phyloP scores from a whole-genome alignment of 192 early-diverging fungal genomes.

The Umbelopsis isabellina region DNA sequence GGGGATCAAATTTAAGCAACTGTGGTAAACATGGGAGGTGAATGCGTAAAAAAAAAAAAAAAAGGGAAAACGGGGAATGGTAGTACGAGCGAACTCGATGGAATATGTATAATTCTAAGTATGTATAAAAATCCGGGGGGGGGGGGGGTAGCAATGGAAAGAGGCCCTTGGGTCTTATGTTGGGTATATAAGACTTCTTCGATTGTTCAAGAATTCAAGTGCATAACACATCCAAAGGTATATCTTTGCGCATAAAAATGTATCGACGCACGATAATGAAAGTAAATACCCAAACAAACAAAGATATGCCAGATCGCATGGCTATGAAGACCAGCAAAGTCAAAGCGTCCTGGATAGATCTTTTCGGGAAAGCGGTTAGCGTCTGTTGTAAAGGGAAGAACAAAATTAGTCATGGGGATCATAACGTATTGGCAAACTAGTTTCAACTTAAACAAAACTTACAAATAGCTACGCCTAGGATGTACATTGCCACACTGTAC shows the following conservation, averaged over 20 bases:
- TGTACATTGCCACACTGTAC: slow-evolving; percentile 55
- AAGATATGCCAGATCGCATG: slow-evolving; percentile 68
- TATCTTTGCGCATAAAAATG: slow-evolving; percentile 57
- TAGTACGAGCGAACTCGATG: no score
- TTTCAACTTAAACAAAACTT: slow-evolving; percentile 3
- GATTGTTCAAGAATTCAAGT: slow-evolving; percentile 41
- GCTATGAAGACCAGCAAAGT: slow-evolving; percentile 56
- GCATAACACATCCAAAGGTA: slow-evolving; percentile 48
- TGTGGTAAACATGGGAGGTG: no score
- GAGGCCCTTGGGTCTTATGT: neutral
- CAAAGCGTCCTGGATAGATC: slow-evolving; percentile 62
- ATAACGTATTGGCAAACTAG: neutral
- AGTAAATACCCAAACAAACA: slow-evolving; percentile 65
- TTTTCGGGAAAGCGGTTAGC: slow-evolving; percentile 66
- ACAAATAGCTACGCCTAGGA: slow-evolving; percentile 61
- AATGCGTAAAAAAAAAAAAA: no score
- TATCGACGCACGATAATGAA: slow-evolving; percentile 60
- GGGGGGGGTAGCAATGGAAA: neutral
- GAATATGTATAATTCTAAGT: no score
- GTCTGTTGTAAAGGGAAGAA: slow-evolving; percentile 30
- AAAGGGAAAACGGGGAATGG: no score
- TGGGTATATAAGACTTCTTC: slow-evolving; percentile 9
- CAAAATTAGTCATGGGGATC: slow-evolving; percentile 16
- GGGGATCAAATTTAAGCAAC: no score
- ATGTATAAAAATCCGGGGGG: neutral